Percentiles rank a stretch among this genome's conserved stretches.
These are phyloP conservation scores for Cyclaneusma minus DNA, from an alignment of 2,329 filamentous ascomycete genomes.

Conservation along the genomic window DNA sequence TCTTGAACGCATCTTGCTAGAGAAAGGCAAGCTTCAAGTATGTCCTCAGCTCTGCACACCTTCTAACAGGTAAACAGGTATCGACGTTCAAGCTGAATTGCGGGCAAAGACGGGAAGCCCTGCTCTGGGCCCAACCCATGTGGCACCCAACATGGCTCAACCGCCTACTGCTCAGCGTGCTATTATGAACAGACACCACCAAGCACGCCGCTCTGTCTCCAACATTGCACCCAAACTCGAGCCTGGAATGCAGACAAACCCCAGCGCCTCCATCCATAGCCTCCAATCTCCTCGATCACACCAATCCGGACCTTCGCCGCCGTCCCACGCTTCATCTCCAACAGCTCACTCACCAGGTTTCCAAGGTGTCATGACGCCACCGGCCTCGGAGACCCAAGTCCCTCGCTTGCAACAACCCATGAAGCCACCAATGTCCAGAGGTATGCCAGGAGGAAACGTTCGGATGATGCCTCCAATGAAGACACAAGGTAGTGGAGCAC, in stretches of 20 bases:
- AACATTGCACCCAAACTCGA: constrained; percentile 64
- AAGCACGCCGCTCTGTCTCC: constrained; percentile 54
- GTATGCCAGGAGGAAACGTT: constrained; percentile 11
- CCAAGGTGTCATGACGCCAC: constrained; percentile 45
- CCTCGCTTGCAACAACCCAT: constrained; percentile 30
- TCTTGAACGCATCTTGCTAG: constrained; percentile 83
- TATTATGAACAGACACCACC: constrained; percentile 62
- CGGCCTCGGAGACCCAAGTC: constrained; percentile 37
- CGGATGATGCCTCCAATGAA: constrained; percentile 13
- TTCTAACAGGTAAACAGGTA: constrained; percentile 34
- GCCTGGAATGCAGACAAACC: constrained; percentile 29
- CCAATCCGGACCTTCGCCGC: constrained; percentile 69
- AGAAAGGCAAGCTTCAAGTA: constrained; percentile 54
- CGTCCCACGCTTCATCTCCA: constrained; percentile 62
- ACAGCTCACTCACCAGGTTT: constrained; percentile 47
- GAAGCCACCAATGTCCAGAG: constrained; percentile 14
- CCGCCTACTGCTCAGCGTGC: constrained; percentile 65
- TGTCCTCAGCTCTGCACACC: not conserved
- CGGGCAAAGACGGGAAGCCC: constrained; percentile 85
- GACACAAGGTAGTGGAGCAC: constrained; percentile 14
- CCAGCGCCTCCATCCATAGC: constrained; percentile 24
- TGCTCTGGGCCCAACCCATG: constrained; percentile 53
- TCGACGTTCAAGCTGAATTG: constrained; percentile 93
- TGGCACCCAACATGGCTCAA: constrained; percentile 53
- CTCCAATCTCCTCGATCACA: constrained; percentile 51